Evolutionary conservation across 148 eudicot species (phyloP), one percentile per base, ranked within the genome.

Genomic region (Polygonum aviculare): DNA sequence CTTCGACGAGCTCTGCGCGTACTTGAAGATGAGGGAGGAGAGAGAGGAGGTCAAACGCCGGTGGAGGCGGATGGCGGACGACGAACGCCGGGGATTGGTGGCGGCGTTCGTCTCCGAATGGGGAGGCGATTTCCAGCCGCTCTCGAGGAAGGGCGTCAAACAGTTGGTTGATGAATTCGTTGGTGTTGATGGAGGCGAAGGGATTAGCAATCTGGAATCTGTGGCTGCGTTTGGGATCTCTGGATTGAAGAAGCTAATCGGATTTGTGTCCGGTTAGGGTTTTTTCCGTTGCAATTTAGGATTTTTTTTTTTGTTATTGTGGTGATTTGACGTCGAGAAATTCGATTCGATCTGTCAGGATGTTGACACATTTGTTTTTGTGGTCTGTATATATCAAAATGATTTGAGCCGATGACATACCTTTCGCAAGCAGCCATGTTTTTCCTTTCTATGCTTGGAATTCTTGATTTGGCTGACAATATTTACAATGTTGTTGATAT

Each of bases 61-160:
- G 4, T 91, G 96, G 97, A 79, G 54, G 75, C 83, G 39, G 70
- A 77, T 91, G 90, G 72, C 19, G 67, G 89, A 90, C 39, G 91
- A 88, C 54, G 92, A 91, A 22, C 87, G 83, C 70, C 44, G 82
- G 84, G 87, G 77, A 77, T 80, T 91, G 80, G 85, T 79, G 49
- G 77, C 85, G 77, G 92, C 81, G 77, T 93, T 93, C 82, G 87
- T 93, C 69, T 81, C 86, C 5, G 86, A 84, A 47, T 94, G 98
- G 98, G 88, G 91, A 52, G 83, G 50, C 18, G 76, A 81, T 79
- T 94, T 91, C 81, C 91, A 90, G 69, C 98, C 98, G 11, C 82
- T 94, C 36, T 90, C 95, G 33, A 82, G 87, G 2, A 86, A 76
- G 40, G 84, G 89, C 75, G 89, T 90, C 26, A 87, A 81, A 52